Percentiles rank a stretch among this genome's conserved stretches.
phyloP scores from a whole-genome alignment of 495 filamentous ascomycete species.

The Daldinia bambusicola region DNA sequence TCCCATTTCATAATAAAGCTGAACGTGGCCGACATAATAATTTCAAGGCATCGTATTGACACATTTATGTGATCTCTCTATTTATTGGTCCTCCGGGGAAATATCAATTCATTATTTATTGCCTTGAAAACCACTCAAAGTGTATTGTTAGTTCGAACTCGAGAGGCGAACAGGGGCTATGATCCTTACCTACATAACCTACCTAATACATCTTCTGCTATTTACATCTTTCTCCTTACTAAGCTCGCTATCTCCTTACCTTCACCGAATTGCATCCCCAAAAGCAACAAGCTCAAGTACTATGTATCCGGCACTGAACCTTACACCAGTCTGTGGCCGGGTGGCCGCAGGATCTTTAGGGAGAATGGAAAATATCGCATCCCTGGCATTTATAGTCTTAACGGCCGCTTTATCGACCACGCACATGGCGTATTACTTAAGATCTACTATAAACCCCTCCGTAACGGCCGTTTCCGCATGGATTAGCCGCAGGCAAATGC shows the following conservation, averaged over 20 bases:
- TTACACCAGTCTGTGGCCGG: neutral
- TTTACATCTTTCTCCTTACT: neutral
- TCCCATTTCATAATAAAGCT: no score
- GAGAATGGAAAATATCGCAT: neutral
- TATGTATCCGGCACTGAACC: neutral
- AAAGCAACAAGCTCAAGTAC: neutral
- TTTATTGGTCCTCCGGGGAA: no score
- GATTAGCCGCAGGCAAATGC: neutral
- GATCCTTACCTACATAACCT: neutral
- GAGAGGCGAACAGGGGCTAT: neutral
- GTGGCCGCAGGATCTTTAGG: neutral
- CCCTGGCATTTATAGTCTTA: neutral
- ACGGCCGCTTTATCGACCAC: neutral
- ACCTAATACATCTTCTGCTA: neutral
- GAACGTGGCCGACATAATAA: no score
- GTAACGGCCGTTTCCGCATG: constrained; percentile 5
- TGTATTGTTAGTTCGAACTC: neutral
- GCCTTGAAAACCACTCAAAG: no score
- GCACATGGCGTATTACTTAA: neutral
- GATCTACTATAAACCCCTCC: neutral
- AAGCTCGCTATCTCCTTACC: neutral
- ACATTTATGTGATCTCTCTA: no score
- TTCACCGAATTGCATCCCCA: neutral
- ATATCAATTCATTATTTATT: no score
- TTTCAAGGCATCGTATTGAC: no score